phyloP scores from a whole-genome alignment of 2,329 filamentous ascomycete species.

The Colletotrichum siamense region DNA sequence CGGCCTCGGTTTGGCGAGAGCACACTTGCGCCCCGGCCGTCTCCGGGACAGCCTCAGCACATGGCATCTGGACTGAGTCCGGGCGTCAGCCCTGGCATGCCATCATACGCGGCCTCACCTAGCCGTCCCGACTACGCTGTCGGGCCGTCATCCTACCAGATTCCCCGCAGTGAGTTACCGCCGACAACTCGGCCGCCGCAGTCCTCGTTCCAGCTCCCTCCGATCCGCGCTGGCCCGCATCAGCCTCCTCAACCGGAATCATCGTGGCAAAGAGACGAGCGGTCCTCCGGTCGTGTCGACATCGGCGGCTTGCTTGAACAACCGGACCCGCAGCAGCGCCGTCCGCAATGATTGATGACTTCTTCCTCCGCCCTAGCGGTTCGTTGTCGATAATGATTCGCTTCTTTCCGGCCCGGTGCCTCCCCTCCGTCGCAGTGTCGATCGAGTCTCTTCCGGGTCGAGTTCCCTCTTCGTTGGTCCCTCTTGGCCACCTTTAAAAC shows the following conservation, averaged over 20 bases:
- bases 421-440: not conserved
- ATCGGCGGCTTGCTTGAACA: constrained; percentile 68
- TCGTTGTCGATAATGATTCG: constrained; percentile 19
- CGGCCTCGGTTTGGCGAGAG: constrained; percentile 46
- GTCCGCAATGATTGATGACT: constrained; percentile 27
- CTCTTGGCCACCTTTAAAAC: not conserved
- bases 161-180: constrained; percentile 57
- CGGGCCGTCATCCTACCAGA: constrained; percentile 54
- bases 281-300: constrained; percentile 58
- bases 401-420: not conserved
- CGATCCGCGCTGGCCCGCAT: constrained; percentile 48
- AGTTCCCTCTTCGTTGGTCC: not conserved
- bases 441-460: not conserved
- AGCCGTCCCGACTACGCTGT: constrained; percentile 48
- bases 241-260: constrained; percentile 27
- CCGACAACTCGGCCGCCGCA: constrained; percentile 35
- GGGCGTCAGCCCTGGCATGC: constrained; percentile 45
- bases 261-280: constrained; percentile 52
- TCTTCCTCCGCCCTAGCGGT: not conserved
- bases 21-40: constrained; percentile 33
- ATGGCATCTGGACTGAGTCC: constrained; percentile 44
- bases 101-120: constrained; percentile 52
- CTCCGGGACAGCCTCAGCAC: constrained; percentile 33
- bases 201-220: constrained; percentile 51
- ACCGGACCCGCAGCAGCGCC: constrained; percentile 44